Conservation (phyloP, 345 rosid genomes). For the Populus simonii region DNA sequence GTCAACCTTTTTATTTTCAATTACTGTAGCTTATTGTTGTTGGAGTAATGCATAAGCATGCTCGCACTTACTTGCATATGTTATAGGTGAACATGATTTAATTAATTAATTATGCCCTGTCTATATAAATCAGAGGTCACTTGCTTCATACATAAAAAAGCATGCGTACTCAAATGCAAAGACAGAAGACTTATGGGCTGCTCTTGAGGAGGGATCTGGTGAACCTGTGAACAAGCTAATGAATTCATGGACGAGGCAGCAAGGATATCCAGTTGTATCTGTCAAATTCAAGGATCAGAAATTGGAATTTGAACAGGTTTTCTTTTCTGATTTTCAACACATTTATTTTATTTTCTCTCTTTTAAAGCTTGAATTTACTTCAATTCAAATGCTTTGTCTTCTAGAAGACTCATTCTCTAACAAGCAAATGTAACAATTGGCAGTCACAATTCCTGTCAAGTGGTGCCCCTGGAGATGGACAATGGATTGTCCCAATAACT, state of each 20-base stretch:
- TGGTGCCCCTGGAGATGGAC: conserved; percentile 76
- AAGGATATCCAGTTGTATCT: conserved; percentile 85
- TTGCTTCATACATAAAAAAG: conserved; percentile 79
- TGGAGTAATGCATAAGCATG: no score
- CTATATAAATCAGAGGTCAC: conserved; percentile 57
- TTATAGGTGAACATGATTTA: background rate
- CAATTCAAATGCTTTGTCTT: no score
- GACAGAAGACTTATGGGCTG: conserved; percentile 91
- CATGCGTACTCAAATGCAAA: conserved; percentile 80
- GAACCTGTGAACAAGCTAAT: conserved; percentile 90
- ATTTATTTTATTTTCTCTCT: background rate
- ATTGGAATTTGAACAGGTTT: conserved; percentile 89
- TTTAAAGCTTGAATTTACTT: background rate
- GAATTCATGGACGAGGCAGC: conserved; percentile 92
- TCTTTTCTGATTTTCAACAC: background rate
- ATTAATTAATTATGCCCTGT: background rate
- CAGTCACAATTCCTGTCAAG: conserved; percentile 91
- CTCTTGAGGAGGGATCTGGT: conserved; percentile 82
- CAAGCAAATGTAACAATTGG: conserved; percentile 18
- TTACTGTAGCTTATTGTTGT: background rate
- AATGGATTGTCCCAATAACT: conserved; percentile 95
- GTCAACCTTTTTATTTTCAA: background rate
- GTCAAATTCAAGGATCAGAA: conserved; percentile 64
- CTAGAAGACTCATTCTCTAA: conserved; percentile 2
- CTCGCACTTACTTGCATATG: background rate